These are phyloP conservation scores for Piper longum DNA, from an alignment of 164 flowering plant genomes.

Conservation along the genomic window DNA sequence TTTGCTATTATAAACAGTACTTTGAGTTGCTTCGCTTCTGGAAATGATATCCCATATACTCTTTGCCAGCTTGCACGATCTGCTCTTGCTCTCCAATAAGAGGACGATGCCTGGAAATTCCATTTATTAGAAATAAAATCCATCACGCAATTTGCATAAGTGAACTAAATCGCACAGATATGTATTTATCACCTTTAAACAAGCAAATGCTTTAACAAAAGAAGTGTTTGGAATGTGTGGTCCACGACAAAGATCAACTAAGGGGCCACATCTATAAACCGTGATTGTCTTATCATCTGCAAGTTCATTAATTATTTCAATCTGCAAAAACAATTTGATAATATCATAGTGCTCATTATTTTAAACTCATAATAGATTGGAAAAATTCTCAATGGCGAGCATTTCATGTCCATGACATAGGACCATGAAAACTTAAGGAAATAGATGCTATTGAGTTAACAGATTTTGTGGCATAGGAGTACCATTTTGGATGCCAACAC, in stretches of 20 bases:
- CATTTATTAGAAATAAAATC: background rate
- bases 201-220: slow-evolving; percentile 80
- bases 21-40: slow-evolving; percentile 75
- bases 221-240: slow-evolving; percentile 99
- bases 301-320: slow-evolving; percentile 81
- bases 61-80: slow-evolving; percentile 93
- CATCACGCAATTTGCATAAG: background rate
- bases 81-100: slow-evolving; percentile 88
- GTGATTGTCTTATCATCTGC: slow-evolving; percentile 95
- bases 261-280: slow-evolving; percentile 97
- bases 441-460: too few relatives aligned
- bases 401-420: too few relatives aligned
- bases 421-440: too few relatives aligned
- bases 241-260: slow-evolving; percentile 96
- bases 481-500: too few relatives aligned
- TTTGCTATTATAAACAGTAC: slow-evolving; percentile 16
- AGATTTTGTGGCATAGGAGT: too few relatives aligned
- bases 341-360: background rate
- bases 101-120: slow-evolving; percentile 76
- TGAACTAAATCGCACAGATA: background rate
- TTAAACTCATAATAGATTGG: background rate
- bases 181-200: slow-evolving; percentile 56
- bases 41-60: slow-evolving; percentile 96
- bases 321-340: slow-evolving; percentile 21
- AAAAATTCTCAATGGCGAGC: background rate